Conservation (phyloP, 176 grass and related monocot species). For the Hordeum vulgare region DNA sequence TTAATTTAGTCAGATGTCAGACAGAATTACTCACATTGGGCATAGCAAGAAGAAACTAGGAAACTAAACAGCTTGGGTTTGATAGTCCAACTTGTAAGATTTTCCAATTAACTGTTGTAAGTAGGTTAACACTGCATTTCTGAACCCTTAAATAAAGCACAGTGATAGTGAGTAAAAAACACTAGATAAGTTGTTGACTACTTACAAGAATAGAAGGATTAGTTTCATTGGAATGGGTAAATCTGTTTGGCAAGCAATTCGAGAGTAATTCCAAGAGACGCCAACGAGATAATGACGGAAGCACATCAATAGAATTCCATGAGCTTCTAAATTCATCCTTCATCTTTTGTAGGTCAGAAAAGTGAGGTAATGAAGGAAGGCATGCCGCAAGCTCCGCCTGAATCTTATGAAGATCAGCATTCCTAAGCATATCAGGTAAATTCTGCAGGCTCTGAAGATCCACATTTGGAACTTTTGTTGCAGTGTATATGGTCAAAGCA, state of each 20-base stretch:
- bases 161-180: neutral
- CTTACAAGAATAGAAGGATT: constrained; percentile 55
- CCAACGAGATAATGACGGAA: constrained; percentile 52
- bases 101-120: neutral
- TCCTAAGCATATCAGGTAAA: constrained; percentile 64
- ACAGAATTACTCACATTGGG: neutral
- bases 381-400: constrained; percentile 64
- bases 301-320: constrained; percentile 59
- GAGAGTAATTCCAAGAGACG: constrained; percentile 68
- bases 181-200: neutral
- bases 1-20: neutral
- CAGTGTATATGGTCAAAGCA: constrained; percentile 80
- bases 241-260: constrained; percentile 57
- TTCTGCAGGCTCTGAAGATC: constrained; percentile 66
- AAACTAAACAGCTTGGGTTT: neutral
- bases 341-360: constrained; percentile 69
- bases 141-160: neutral
- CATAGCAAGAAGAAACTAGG: neutral
- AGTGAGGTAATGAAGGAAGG: constrained; percentile 62
- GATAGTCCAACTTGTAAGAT: neutral
- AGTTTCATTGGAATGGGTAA: constrained; percentile 56
- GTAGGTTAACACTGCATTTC: neutral
- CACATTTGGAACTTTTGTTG: constrained; percentile 69
- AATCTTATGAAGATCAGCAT: constrained; percentile 67
- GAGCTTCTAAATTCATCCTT: constrained; percentile 63